These are phyloP conservation scores for Oryza brachyantha DNA, from an alignment of 176 grass and related monocot genomes.

Conservation along the genomic window DNA sequence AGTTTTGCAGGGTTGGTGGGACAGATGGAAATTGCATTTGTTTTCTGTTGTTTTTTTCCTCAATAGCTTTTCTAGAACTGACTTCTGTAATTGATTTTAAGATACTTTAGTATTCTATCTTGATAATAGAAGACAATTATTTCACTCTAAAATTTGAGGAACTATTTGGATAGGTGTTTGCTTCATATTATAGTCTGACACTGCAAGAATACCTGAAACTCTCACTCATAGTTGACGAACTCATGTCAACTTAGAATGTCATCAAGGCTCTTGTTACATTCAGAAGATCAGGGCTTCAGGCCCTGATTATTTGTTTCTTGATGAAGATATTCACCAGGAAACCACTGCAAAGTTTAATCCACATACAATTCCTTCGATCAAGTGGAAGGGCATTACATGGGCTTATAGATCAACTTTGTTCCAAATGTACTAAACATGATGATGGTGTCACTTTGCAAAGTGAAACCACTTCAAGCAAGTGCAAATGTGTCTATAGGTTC, in stretches of 20 bases:
- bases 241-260: constrained; percentile 9
- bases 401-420: constrained; percentile 51
- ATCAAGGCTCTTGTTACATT: neutral
- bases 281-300: neutral
- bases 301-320: constrained; percentile 7
- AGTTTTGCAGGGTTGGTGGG: neutral
- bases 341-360: constrained; percentile 11
- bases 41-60: neutral
- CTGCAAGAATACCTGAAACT: neutral
- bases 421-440: constrained; percentile 47
- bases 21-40: neutral
- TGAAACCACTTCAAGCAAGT: constrained; percentile 37
- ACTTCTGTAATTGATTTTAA: neutral
- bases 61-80: neutral
- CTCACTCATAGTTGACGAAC: neutral
- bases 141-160: constrained; percentile 4
- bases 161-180: neutral
- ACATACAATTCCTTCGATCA: constrained; percentile 33
- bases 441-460: constrained; percentile 17
- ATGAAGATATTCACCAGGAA: constrained; percentile 44
- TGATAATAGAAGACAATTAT: neutral
- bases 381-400: constrained; percentile 45
- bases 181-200: neutral
- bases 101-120: neutral
- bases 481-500: constrained; percentile 48